Evolutionary conservation across 2,329 filamentous ascomycete genomes (phyloP).

Genomic region (Fusarium tjaetaba): DNA sequence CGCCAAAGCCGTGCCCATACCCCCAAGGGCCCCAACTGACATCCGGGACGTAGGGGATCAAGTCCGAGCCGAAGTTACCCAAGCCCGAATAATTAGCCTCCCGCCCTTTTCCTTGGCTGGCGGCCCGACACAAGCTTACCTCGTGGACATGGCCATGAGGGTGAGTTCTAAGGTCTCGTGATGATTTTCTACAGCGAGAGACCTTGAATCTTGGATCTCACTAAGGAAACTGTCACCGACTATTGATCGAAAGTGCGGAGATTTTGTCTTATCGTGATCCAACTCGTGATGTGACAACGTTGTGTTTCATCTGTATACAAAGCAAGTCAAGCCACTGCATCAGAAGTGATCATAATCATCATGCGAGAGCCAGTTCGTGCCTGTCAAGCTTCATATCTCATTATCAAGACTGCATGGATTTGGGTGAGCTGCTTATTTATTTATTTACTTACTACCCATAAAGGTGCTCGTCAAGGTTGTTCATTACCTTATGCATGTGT

Average conservation of each 20-base stretch:
- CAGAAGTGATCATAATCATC: constrained; percentile 25
- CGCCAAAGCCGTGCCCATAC: constrained; percentile 1
- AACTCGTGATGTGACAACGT: constrained; percentile 21
- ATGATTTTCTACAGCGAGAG: constrained; percentile 16
- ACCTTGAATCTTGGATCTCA: neutral
- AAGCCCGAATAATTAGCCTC: constrained; percentile 25
- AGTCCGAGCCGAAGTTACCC: constrained; percentile 16
- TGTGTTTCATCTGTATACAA: constrained; percentile 34
- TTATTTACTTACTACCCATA: neutral
- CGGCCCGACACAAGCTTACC: constrained; percentile 29
- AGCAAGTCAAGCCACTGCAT: constrained; percentile 39
- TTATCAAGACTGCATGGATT: neutral
- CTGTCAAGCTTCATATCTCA: constrained; percentile 6
- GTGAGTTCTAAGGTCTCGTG: constrained; percentile 26
- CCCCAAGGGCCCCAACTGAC: neutral
- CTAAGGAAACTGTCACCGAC: neutral
- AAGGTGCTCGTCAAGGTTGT: constrained; percentile 24
- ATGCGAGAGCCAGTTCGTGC: constrained; percentile 12
- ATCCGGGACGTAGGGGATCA: constrained; percentile 17
- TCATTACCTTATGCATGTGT: neutral
- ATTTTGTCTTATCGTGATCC: constrained; percentile 9
- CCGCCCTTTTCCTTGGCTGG: constrained; percentile 13
- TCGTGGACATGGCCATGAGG: constrained; percentile 16
- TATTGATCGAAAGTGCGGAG: constrained; percentile 6
- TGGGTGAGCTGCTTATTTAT: neutral